These are phyloP conservation scores for Taiozyma sp. DNA, from an alignment of 1,139 yeast species.

Conservation along the genomic window DNA sequence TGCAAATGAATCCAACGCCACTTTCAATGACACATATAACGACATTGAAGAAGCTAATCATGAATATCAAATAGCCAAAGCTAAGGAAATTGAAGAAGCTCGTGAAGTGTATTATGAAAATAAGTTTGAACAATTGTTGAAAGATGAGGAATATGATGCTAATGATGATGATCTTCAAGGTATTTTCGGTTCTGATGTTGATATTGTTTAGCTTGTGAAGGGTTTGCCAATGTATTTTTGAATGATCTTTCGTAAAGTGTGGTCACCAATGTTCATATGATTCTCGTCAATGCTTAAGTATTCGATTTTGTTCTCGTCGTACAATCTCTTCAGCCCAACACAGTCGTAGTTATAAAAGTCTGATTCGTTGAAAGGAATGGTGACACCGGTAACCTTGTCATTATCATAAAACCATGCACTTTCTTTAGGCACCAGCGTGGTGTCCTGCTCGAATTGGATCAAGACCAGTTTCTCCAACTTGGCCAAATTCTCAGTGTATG, in stretches of 20 bases:
- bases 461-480: slow-evolving; percentile 49
- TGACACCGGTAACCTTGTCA: slow-evolving; percentile 37
- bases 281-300: slow-evolving; percentile 50
- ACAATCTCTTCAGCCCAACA: slow-evolving; percentile 51
- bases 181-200: slow-evolving; percentile 22
- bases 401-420: slow-evolving; percentile 62
- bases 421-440: slow-evolving; percentile 66
- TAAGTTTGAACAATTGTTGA: background rate
- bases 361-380: slow-evolving; percentile 45
- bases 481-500: slow-evolving; percentile 39
- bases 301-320: slow-evolving; percentile 37
- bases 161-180: slow-evolving; percentile 10
- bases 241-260: slow-evolving; percentile 37
- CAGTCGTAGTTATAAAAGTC: slow-evolving; percentile 45
- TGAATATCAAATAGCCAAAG: slow-evolving; percentile 7
- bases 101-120: background rate
- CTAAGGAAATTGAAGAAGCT: background rate
- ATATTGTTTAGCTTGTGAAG: slow-evolving; percentile 9
- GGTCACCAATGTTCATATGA: slow-evolving; percentile 61
- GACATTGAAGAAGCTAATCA: slow-evolving; percentile 12
- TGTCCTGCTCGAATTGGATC: slow-evolving; percentile 55
- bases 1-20: background rate
- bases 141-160: background rate
- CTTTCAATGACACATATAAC: slow-evolving; percentile 3
- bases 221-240: slow-evolving; percentile 28